A percentile compares a stretch with the other conserved stretches of the same genome.
Conservation (phyloP, 2,329 filamentous ascomycete genomes). For the Daldinia eschscholtzii region DNA sequence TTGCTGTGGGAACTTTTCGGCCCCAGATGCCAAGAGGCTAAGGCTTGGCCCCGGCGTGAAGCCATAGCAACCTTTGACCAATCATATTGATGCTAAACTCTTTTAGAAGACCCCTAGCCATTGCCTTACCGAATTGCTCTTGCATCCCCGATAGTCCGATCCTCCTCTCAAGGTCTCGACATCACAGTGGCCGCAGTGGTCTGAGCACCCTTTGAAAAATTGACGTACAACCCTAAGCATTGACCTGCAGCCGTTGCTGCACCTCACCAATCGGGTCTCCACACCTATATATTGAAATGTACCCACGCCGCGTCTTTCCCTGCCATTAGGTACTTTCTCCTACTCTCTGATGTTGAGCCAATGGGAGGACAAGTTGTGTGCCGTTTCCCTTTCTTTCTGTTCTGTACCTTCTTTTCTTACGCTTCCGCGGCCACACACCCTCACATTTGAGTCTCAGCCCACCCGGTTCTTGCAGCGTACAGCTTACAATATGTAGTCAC, state of each 20-base stretch:
- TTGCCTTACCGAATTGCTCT: slow-evolving; percentile 40
- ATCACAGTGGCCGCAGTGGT: slow-evolving; percentile 34
- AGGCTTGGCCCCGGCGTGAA: slow-evolving; percentile 29
- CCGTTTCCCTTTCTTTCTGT: slow-evolving; percentile 25
- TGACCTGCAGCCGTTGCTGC: slow-evolving; percentile 22
- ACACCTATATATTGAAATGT: slow-evolving; percentile 22
- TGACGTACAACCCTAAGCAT: slow-evolving; percentile 24
- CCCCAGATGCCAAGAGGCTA: slow-evolving; percentile 42
- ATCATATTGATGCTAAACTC: slow-evolving; percentile 25
- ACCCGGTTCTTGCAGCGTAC: slow-evolving; percentile 31
- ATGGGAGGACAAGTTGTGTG: slow-evolving; percentile 9
- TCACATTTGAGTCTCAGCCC: slow-evolving; percentile 32
- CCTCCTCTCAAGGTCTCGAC: slow-evolving; percentile 22
- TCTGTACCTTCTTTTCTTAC: slow-evolving; percentile 23
- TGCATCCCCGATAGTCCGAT: slow-evolving; percentile 39
- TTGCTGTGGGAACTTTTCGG: slow-evolving; percentile 38
- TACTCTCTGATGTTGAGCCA: neutral
- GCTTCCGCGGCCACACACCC: slow-evolving; percentile 7
- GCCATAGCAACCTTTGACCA: slow-evolving; percentile 32
- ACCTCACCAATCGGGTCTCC: slow-evolving; percentile 26
- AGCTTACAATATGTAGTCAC: no score
- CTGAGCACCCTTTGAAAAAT: slow-evolving; percentile 34
- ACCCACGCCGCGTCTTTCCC: slow-evolving; percentile 3
- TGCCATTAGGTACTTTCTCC: slow-evolving; percentile 18
- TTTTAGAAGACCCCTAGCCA: slow-evolving; percentile 25